phyloP scores from a whole-genome alignment of 2,329 filamentous ascomycete species.

The Colletotrichum plurivorum region DNA sequence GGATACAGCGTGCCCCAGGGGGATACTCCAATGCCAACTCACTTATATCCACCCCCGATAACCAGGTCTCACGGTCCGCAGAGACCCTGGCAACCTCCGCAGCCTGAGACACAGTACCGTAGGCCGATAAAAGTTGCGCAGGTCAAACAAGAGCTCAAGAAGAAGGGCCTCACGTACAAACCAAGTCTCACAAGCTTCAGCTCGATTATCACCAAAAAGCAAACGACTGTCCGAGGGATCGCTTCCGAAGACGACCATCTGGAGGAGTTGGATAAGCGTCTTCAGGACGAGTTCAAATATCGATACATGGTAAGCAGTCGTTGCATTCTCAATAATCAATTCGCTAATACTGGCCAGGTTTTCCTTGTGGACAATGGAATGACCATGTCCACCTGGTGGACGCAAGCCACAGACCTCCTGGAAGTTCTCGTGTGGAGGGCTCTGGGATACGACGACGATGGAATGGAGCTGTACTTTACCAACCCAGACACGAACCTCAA shows the following conservation, averaged over 20 bases:
- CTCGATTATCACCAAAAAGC: neutral
- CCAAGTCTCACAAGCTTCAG: neutral
- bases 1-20: too few species aligned
- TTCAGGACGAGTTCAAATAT: neutral
- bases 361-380: constrained; percentile 49
- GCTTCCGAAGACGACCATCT: neutral
- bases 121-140: neutral
- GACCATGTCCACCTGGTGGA: constrained; percentile 45
- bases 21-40: too few species aligned
- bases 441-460: constrained; percentile 47
- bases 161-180: neutral
- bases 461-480: constrained; percentile 45
- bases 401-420: constrained; percentile 43
- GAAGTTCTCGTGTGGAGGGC: constrained; percentile 45
- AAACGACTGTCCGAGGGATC: neutral
- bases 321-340: too few species aligned
- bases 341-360: constrained; percentile 34
- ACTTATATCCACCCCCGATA: too few species aligned
- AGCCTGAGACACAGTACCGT: neutral
- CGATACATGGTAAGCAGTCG: constrained; percentile 10
- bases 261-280: constrained; percentile 1
- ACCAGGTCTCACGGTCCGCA: too few species aligned
- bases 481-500: constrained; percentile 6
- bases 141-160: neutral
- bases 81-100: neutral